These are phyloP conservation scores for Neopestalotiopsis rosae DNA, from an alignment of 2,329 filamentous ascomycete species.

Conservation along the genomic window DNA sequence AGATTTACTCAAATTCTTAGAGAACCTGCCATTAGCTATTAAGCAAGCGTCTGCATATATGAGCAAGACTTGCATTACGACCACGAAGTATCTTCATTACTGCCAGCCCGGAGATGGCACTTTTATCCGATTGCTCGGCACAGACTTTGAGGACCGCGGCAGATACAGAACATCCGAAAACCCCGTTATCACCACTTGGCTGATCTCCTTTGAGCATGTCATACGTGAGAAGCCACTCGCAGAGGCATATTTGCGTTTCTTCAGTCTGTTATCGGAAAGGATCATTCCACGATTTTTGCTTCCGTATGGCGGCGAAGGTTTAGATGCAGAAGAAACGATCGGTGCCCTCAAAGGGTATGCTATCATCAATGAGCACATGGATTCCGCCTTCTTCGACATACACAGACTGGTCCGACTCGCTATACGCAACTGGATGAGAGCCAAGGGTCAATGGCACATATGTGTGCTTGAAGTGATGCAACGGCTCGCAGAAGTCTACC, in stretches of 20 bases:
- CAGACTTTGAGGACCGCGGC: slow-evolving; percentile 35
- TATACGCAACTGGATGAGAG: slow-evolving; percentile 20
- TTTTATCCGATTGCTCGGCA: slow-evolving; percentile 32
- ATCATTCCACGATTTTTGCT: not conserved
- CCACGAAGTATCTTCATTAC: slow-evolving; percentile 31
- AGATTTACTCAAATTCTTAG: slow-evolving; percentile 37
- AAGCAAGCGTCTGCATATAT: slow-evolving; percentile 30
- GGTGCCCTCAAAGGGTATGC: not conserved
- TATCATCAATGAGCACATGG: not conserved
- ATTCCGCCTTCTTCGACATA: not conserved
- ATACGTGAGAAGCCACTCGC: not conserved
- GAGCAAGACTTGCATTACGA: slow-evolving; percentile 30
- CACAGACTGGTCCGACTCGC: slow-evolving; percentile 21
- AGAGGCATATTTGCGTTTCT: not conserved
- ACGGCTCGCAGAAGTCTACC: slow-evolving; percentile 9
- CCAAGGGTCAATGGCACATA: slow-evolving; percentile 6
- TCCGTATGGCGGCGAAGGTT: not conserved
- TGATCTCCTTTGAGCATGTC: slow-evolving; percentile 21
- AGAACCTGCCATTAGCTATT: not conserved
- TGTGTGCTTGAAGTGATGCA: slow-evolving; percentile 12
- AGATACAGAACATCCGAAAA: slow-evolving; percentile 34
- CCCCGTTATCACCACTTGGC: slow-evolving; percentile 38
- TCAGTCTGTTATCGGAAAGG: not conserved
- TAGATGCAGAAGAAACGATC: not conserved
- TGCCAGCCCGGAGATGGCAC: slow-evolving; percentile 28